Conservation (phyloP, 2,329 filamentous ascomycete species). For the Nigrospora oryzae region DNA sequence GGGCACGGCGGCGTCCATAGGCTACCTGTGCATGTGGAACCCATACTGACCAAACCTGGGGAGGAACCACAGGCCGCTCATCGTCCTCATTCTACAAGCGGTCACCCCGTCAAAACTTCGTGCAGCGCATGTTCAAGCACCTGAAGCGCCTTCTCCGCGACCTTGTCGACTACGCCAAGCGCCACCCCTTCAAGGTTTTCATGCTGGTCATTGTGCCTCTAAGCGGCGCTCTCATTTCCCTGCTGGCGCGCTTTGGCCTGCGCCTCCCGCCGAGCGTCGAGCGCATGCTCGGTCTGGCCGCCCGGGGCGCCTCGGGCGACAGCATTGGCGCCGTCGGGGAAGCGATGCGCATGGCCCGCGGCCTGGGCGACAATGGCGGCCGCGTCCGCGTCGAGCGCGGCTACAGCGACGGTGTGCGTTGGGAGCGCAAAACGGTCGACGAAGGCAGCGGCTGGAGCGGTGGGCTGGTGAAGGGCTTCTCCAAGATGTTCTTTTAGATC, state of each 20-base stretch:
- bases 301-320: slow-evolving; percentile 37
- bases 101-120: slow-evolving; percentile 71
- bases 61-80: slow-evolving; percentile 31
- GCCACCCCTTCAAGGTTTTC: slow-evolving; percentile 82
- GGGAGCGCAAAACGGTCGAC: slow-evolving; percentile 28
- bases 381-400: slow-evolving; percentile 24
- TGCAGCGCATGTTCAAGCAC: slow-evolving; percentile 64
- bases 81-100: slow-evolving; percentile 67
- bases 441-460: slow-evolving; percentile 16
- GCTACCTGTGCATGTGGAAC: too few species aligned
- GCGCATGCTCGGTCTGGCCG: slow-evolving; percentile 47
- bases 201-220: slow-evolving; percentile 81
- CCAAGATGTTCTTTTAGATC: slow-evolving; percentile 5
- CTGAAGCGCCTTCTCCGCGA: slow-evolving; percentile 74
- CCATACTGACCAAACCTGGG: neutral
- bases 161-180: slow-evolving; percentile 71
- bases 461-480: slow-evolving; percentile 11
- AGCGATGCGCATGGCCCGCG: slow-evolving; percentile 44
- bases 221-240: slow-evolving; percentile 69
- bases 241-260: slow-evolving; percentile 74
- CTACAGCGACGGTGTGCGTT: slow-evolving; percentile 23
- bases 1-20: too few species aligned
- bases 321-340: slow-evolving; percentile 43
- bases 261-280: slow-evolving; percentile 59
- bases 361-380: slow-evolving; percentile 14